Evolutionary conservation across 495 filamentous ascomycete species (phyloP).

Genomic region (Podospora sp.): DNA sequence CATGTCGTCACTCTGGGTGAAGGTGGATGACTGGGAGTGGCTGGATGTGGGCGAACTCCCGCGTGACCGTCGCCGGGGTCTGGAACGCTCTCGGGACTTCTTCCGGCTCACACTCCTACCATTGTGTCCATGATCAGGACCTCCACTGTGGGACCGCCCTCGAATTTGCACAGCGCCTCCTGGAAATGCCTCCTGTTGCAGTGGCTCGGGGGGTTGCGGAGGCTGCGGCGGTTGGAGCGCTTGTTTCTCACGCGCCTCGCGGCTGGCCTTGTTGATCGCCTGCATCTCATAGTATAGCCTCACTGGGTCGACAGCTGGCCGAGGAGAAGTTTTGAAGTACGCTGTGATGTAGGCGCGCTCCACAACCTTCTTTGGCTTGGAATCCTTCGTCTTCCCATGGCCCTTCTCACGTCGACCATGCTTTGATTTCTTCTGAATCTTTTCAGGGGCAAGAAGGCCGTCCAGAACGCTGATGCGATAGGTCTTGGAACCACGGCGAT

Average conservation of each 20-base stretch:
- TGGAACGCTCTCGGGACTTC: not conserved
- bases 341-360: conserved; percentile 11
- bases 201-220: not conserved
- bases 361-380: not conserved
- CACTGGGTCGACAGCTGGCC: not conserved
- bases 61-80: not conserved
- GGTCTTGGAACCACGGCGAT: not conserved
- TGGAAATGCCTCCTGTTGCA: not conserved
- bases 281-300: not conserved
- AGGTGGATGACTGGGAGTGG: not conserved
- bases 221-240: not conserved
- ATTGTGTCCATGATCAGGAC: not conserved
- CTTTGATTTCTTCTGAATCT: not conserved
- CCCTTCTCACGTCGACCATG: not conserved
- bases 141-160: not conserved
- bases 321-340: conserved; percentile 5
- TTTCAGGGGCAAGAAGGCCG: not conserved
- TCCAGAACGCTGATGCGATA: not conserved
- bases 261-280: not conserved
- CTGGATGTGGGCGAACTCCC: not conserved
- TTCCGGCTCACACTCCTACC: not conserved
- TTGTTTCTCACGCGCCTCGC: not conserved
- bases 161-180: not conserved
- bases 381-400: not conserved
- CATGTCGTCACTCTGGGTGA: not conserved